Evolutionary conservation across 805 yeast genomes (phyloP).

Genomic region (Wickerhamiella kurtzmanii): DNA sequence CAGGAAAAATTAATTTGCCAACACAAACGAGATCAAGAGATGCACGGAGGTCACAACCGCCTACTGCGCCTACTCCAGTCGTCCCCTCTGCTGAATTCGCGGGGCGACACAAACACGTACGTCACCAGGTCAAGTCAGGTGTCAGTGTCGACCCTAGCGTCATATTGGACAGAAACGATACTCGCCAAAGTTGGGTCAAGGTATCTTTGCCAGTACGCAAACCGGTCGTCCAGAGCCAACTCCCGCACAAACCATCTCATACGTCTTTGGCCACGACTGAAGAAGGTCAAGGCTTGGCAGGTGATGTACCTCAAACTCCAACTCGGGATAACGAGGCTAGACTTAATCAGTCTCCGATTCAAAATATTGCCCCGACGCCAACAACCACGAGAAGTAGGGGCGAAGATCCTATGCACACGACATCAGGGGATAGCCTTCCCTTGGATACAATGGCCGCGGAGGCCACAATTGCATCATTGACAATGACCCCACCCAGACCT

Average conservation of each 20-base stretch:
- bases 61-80: background rate
- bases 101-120: background rate
- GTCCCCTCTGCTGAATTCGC: background rate
- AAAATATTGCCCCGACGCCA: background rate
- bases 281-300: background rate
- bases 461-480: background rate
- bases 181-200: conserved; percentile 6
- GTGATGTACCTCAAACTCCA: conserved; percentile 7
- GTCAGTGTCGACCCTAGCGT: background rate
- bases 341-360: background rate
- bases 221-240: background rate
- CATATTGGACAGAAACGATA: background rate
- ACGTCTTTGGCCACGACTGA: background rate
- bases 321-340: background rate
- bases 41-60: background rate
- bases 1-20: background rate
- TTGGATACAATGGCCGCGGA: background rate
- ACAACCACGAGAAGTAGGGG: background rate
- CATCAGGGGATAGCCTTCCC: background rate
- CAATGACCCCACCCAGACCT: background rate
- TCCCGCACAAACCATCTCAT: background rate
- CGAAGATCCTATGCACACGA: background rate
- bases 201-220: conserved; percentile 12
- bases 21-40: background rate
- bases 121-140: background rate